A percentile compares a stretch with the other conserved stretches of the same genome.
phyloP scores from a whole-genome alignment of 495 filamentous ascomycete genomes.

The Daldinia vernicosa region DNA sequence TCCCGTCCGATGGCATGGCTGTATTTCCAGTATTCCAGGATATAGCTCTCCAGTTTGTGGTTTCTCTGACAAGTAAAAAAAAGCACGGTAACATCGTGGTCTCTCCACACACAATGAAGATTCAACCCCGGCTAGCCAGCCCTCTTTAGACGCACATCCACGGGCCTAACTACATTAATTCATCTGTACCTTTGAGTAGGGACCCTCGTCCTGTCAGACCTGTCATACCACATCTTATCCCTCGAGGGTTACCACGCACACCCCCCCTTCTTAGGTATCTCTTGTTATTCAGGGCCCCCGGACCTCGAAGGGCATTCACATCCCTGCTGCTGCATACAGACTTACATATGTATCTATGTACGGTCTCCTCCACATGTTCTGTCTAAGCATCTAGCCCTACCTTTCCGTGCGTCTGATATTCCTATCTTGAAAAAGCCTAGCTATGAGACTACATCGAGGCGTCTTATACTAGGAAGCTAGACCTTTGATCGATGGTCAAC shows the following conservation, averaged over 20 bases:
- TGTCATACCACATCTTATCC: constrained; percentile 52
- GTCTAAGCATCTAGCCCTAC: constrained; percentile 45
- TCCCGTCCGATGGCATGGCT: constrained; percentile 44
- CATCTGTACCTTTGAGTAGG: constrained; percentile 42
- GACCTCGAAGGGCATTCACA: constrained; percentile 43
- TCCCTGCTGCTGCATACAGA: constrained; percentile 50
- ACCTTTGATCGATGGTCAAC: constrained; percentile 39
- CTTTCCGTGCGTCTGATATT: constrained; percentile 47
- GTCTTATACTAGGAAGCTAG: constrained; percentile 38
- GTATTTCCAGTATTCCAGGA: constrained; percentile 28
- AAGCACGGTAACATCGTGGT: constrained; percentile 44
- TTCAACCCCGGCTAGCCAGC: constrained; percentile 43
- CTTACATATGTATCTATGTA: constrained; percentile 52
- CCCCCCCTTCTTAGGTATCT: constrained; percentile 41
- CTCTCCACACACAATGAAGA: constrained; percentile 46
- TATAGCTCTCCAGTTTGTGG: constrained; percentile 46
- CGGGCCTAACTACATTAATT: constrained; percentile 44
- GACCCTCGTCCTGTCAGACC: constrained; percentile 46
- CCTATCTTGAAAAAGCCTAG: constrained; percentile 45
- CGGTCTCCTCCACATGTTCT: constrained; percentile 50
- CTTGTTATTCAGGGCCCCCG: constrained; percentile 42
- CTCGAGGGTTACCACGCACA: constrained; percentile 46
- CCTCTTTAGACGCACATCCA: constrained; percentile 42
- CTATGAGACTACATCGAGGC: constrained; percentile 45
- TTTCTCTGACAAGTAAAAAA: constrained; percentile 45